Base-by-base conservation (phyloP, 2,329 filamentous ascomycete genomes). In the Fusarium sp. region DNA sequence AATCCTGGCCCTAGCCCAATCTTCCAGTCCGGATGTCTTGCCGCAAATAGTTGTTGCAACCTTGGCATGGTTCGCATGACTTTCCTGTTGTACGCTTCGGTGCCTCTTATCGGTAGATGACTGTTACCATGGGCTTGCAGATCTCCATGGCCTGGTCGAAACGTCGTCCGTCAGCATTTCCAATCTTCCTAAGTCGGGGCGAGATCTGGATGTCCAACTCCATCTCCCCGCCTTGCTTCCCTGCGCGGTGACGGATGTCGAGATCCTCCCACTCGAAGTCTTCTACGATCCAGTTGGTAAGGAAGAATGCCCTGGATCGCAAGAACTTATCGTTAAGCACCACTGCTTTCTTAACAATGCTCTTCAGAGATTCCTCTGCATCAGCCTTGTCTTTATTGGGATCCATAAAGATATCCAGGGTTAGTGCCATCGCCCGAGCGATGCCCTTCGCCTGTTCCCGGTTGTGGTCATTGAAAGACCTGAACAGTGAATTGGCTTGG, bases 221-320 rank as follows among this genome's bases (percentile, higher is more conserved):
- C 7, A 32, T 29, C 1, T 59, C 24, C 20, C 47, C 55, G 5
- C n/a, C 18, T 10, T 7, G 6, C 4, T 60, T 12, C 14, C 69
- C 69, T 27, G 37, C 16, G 2, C 13, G 47, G 22, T 14, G 16
- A 24, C 24, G 25, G 12, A 71, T 16, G 12, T 62, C 51, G n/a
- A 66, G 9, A 18, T 53, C 10, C 3, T 58, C 56, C 9, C 34
- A 29, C 9, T 53, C 25, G 29, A 32, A 32, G 4, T 66, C 34
- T 4, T 40, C 8, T 0, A 12, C 11, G 16, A 47, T 6, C 30
- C 29, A 29, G 34, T 24, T 52, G 5, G 44, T 40, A 4, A 70
- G 11, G 18, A 58, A 71, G 27, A 72, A 69, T 2, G 69, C 69
- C 18, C 40, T 61, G 6, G 69, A 71, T 24, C 48, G 55, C 40